Percentiles rank a stretch among this genome's conserved stretches.
These are phyloP conservation scores for Vickermania spadyakhi DNA, from an alignment of 208 protist genomes.

Conservation along the genomic window DNA sequence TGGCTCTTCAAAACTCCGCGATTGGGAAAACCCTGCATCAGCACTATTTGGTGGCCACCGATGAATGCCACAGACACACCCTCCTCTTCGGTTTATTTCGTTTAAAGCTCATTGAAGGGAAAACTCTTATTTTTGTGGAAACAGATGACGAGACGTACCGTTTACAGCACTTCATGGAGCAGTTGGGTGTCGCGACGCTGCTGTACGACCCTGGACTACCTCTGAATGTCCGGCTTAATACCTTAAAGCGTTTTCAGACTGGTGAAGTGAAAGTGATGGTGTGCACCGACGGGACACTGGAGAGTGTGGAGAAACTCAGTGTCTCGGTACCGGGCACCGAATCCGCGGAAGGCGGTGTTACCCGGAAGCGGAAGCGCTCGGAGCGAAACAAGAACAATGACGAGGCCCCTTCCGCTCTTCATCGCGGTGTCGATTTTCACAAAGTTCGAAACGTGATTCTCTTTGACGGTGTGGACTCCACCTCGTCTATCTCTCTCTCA, in stretches of 20 bases:
- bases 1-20: constrained; percentile 31
- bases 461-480: constrained; percentile 92
- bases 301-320: constrained; percentile 63
- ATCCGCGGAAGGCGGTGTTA: neutral
- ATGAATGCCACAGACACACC: constrained; percentile 90
- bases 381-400: constrained; percentile 6
- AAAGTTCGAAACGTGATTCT: constrained; percentile 95
- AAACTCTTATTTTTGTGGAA: constrained; percentile 96
- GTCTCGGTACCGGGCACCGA: constrained; percentile 18
- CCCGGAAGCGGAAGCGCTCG: constrained; percentile 10
- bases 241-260: constrained; percentile 92
- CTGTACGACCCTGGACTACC: constrained; percentile 95
- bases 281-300: constrained; percentile 92
- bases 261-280: constrained; percentile 94
- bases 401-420: constrained; percentile 47
- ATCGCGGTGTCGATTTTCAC: constrained; percentile 95
- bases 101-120: constrained; percentile 89
- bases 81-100: constrained; percentile 92
- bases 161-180: constrained; percentile 95
- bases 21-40: constrained; percentile 65
- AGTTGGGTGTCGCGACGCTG: constrained; percentile 87
- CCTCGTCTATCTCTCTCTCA: constrained; percentile 63
- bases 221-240: constrained; percentile 92
- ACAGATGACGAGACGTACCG: constrained; percentile 90
- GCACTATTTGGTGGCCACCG: constrained; percentile 83